These are phyloP conservation scores for Penicillium bialowiezense DNA, from an alignment of 495 filamentous ascomycete species.

Conservation along the genomic window DNA sequence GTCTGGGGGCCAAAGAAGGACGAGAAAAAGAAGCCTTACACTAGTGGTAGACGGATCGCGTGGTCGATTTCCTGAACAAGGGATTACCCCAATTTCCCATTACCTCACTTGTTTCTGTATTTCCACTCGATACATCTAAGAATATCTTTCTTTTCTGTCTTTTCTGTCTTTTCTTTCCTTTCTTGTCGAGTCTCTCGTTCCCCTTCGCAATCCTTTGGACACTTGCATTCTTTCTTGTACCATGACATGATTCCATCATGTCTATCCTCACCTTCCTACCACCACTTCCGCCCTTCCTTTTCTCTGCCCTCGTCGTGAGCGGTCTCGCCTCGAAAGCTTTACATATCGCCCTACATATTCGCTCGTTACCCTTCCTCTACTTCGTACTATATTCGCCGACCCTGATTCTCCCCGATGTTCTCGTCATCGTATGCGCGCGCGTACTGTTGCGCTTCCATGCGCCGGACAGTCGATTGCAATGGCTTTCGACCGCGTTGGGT, in stretches of 20 bases:
- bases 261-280: conserved; percentile 21
- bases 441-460: conserved; percentile 24
- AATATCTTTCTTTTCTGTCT: too few species aligned
- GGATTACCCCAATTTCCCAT: too few species aligned
- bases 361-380: conserved; percentile 33
- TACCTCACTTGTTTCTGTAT: conserved; percentile 3
- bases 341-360: conserved; percentile 36
- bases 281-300: conserved; percentile 29
- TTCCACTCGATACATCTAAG: too few species aligned
- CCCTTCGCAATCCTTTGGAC: not conserved
- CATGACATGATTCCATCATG: conserved; percentile 26
- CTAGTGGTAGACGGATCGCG: too few species aligned
- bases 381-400: conserved; percentile 38
- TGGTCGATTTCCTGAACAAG: too few species aligned
- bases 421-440: conserved; percentile 30
- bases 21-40: too few species aligned
- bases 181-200: not conserved
- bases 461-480: conserved; percentile 24
- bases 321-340: conserved; percentile 35
- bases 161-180: not conserved
- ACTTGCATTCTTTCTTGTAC: not conserved
- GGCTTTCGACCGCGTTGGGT: conserved; percentile 25
- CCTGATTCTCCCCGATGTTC: conserved; percentile 32
- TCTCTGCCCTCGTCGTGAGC: conserved; percentile 34
- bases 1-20: too few species aligned